Evolutionary conservation across 495 filamentous ascomycete genomes (phyloP).

Genomic region (Trypethelium eluteriae): DNA sequence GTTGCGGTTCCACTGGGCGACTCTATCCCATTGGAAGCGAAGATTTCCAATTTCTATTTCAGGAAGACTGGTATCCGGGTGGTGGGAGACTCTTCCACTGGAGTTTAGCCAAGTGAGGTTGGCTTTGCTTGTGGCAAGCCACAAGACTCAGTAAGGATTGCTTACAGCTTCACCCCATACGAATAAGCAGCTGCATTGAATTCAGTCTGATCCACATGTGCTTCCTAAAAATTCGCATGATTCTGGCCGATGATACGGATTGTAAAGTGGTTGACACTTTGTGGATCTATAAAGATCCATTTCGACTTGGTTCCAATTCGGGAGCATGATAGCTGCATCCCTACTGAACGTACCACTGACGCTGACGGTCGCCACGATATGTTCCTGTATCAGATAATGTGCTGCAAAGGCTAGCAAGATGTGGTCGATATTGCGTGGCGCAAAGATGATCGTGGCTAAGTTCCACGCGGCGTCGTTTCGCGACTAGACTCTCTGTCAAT

Average conservation of each 20-base stretch:
- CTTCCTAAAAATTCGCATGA: neutral
- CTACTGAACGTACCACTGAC: neutral
- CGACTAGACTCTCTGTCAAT: constrained; percentile 5
- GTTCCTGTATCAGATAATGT: neutral
- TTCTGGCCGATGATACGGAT: neutral
- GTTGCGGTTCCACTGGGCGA: neutral
- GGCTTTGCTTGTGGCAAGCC: neutral
- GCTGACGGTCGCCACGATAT: neutral
- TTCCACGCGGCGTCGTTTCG: neutral
- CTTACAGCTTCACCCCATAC: neutral
- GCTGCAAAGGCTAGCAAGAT: neutral
- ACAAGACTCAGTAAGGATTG: neutral
- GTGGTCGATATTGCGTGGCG: too few species aligned
- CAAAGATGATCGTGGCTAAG: too few species aligned
- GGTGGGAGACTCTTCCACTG: neutral
- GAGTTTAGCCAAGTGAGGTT: neutral
- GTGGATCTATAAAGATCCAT: neutral
- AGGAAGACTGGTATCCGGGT: neutral
- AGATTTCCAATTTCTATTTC: neutral
- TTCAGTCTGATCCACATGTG: neutral
- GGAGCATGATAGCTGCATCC: neutral
- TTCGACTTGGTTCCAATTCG: neutral
- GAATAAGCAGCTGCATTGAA: neutral
- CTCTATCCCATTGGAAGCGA: neutral
- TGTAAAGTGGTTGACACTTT: neutral